Evolutionary conservation across 2,329 filamentous ascomycete genomes (phyloP).

Genomic region (Fusarium equiseti): DNA sequence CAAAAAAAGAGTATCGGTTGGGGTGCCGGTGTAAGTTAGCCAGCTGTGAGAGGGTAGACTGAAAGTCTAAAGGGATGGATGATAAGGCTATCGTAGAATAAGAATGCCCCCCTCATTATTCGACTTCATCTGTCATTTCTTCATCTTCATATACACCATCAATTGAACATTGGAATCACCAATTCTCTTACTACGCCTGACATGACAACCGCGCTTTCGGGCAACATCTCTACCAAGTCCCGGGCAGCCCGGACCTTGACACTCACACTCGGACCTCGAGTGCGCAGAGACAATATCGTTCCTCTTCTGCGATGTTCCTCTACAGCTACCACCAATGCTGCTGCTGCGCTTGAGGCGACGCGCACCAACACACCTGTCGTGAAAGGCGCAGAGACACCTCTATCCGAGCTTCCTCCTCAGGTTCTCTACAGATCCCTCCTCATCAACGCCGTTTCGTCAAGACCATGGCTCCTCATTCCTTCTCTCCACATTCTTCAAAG

Average conservation of each 20-base stretch:
- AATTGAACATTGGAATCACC: background rate
- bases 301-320: slow-evolving; percentile 9
- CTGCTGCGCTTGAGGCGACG: slow-evolving; percentile 24
- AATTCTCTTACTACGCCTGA: slow-evolving; percentile 2
- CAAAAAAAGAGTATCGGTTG: slow-evolving; percentile 20
- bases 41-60: background rate
- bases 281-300: slow-evolving; percentile 14
- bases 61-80: slow-evolving; percentile 20
- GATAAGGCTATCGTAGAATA: slow-evolving; percentile 24
- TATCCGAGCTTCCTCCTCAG: slow-evolving; percentile 50
- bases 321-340: slow-evolving; percentile 12
- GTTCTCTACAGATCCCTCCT: slow-evolving; percentile 57
- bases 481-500: slow-evolving; percentile 54
- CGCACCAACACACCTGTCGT: slow-evolving; percentile 11
- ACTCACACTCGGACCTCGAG: slow-evolving; percentile 7
- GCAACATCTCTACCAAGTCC: slow-evolving; percentile 23
- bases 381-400: slow-evolving; percentile 31
- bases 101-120: background rate
- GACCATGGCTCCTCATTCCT: slow-evolving; percentile 54
- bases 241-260: slow-evolving; percentile 28
- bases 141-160: background rate
- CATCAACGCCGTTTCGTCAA: slow-evolving; percentile 61
- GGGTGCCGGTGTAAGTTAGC: slow-evolving; percentile 16
- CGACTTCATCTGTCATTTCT: background rate
- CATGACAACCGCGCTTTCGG: slow-evolving; percentile 30